Evolutionary conservation across 2,329 filamentous ascomycete species (phyloP).

Genomic region (Clarireedia homoeocarpa): DNA sequence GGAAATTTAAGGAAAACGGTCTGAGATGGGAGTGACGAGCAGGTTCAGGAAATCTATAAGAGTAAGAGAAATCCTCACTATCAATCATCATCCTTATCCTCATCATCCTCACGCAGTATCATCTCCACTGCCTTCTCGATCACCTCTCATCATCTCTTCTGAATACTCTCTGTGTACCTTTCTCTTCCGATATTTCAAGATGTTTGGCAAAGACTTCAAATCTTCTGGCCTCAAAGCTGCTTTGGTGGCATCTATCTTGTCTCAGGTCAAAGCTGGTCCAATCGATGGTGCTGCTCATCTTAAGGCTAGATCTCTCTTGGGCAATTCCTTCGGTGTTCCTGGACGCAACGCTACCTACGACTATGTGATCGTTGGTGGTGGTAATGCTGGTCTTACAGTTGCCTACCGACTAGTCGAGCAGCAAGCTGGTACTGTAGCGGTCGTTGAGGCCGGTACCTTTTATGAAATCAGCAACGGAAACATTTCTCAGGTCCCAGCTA

Average conservation of each 20-base stretch:
- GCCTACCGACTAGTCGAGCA: constrained; percentile 3
- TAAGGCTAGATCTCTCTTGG: constrained; percentile 5
- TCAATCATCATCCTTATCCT: constrained; percentile 3
- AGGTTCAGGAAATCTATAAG: constrained; percentile 1
- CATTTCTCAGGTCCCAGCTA: constrained; percentile 2
- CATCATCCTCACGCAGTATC: background rate
- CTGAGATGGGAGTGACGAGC: background rate
- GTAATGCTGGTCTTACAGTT: constrained; percentile 9
- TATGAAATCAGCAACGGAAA: constrained; percentile 12
- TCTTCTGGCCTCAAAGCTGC: background rate
- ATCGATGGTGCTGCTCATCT: background rate
- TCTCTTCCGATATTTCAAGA: background rate
- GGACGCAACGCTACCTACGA: constrained; percentile 9
- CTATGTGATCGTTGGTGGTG: constrained; percentile 12
- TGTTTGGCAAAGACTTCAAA: constrained; percentile 3
- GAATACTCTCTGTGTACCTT: background rate
- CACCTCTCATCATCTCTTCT: background rate
- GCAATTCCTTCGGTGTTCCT: constrained; percentile 9
- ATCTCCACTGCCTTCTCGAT: background rate
- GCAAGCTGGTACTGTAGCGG: constrained; percentile 3
- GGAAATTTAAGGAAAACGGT: no score
- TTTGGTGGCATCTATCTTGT: constrained; percentile 2
- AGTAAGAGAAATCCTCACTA: background rate
- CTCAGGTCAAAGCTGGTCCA: constrained; percentile 1
- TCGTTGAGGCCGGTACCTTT: constrained; percentile 11